A percentile compares a stretch with the other conserved stretches of the same genome.
Evolutionary conservation across 2,329 filamentous ascomycete species (phyloP).

Genomic region (Calonectria pseudoreteaudii): DNA sequence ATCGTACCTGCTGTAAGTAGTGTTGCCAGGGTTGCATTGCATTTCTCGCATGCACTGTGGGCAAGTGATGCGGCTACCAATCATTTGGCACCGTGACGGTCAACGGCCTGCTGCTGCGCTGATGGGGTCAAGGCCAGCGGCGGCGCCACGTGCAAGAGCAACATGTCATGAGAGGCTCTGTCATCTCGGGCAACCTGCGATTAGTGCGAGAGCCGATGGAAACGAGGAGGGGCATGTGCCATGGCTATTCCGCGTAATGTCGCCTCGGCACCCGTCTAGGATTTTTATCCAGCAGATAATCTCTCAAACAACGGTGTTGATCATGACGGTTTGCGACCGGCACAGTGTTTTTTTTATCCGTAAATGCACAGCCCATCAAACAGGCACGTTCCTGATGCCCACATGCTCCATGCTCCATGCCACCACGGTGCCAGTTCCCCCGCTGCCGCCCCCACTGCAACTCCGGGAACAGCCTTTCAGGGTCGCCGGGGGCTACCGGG

Average conservation of each 20-base stretch:
- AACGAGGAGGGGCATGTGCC: not conserved
- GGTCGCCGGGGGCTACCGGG: not conserved
- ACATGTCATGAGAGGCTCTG: constrained; percentile 22
- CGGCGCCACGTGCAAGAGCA: constrained; percentile 34
- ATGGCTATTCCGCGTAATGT: not conserved
- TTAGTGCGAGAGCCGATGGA: not conserved
- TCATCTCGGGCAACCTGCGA: not conserved
- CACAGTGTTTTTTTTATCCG: not conserved
- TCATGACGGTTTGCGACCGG: not conserved
- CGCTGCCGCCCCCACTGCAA: not conserved
- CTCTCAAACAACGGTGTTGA: not conserved
- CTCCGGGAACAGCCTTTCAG: not conserved
- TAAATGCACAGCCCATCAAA: not conserved
- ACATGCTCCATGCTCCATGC: constrained; percentile 4
- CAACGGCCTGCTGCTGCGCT: not conserved
- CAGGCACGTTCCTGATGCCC: not conserved
- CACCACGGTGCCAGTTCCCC: not conserved
- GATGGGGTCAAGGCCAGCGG: not conserved
- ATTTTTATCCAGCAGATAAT: not conserved
- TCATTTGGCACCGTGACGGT: constrained; percentile 37
- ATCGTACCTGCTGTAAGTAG: not conserved
- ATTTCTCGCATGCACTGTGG: not conserved
- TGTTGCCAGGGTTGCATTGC: not conserved
- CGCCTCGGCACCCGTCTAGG: not conserved
- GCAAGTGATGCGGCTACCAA: constrained; percentile 27